Percentiles rank a stretch among this genome's conserved stretches.
These are phyloP conservation scores for Acanthamoeba culbertsoni DNA, from an alignment of 208 protist species.

Conservation along the genomic window DNA sequence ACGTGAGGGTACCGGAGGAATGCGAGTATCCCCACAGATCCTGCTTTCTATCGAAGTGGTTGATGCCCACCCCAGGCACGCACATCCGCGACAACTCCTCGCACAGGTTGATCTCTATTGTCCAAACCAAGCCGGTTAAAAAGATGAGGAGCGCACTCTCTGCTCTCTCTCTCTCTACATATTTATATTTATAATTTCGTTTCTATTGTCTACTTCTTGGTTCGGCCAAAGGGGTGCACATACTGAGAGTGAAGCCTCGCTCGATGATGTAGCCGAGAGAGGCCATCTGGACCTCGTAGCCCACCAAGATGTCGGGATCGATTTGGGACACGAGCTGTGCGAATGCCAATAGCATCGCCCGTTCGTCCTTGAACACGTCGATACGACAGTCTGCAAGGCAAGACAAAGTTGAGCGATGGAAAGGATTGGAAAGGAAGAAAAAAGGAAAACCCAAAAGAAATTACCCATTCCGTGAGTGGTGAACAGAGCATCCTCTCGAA, in stretches of 20 bases:
- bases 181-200: too few species aligned
- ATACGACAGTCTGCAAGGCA: conserved; percentile 25
- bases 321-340: conserved; percentile 66
- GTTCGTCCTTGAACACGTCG: conserved; percentile 66
- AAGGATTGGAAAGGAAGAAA: not conserved
- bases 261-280: conserved; percentile 60
- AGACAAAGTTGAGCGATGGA: not conserved
- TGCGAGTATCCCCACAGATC: conserved; percentile 70
- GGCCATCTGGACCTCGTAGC: conserved; percentile 78
- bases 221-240: too few species aligned
- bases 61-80: conserved; percentile 13
- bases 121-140: not conserved
- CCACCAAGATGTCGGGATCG: conserved; percentile 85
- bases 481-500: not conserved
- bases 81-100: conserved; percentile 58
- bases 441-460: not conserved
- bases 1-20: conserved; percentile 43
- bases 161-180: too few species aligned
- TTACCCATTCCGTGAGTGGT: conserved; percentile 51
- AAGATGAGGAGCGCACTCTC: not conserved
- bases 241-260: conserved; percentile 5
- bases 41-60: conserved; percentile 50
- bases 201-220: too few species aligned
- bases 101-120: conserved; percentile 52
- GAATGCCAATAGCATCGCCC: conserved; percentile 69